Conservation (phyloP, 176 grass and related monocot species). For the Oryza punctata region DNA sequence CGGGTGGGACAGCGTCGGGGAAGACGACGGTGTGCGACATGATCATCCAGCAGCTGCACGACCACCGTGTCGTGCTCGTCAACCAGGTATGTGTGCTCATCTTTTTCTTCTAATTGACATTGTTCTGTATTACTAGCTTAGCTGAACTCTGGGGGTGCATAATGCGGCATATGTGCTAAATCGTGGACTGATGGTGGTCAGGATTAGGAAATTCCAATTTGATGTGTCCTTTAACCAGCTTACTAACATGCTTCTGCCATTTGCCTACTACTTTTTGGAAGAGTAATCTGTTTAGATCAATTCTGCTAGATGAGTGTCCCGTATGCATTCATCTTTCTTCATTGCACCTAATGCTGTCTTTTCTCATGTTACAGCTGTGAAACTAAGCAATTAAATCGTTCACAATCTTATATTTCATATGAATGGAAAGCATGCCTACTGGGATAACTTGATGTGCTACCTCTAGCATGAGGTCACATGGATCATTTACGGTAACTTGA, state of each 20-base stretch:
- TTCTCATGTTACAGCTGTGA: background rate
- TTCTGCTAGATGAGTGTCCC: too few relatives aligned
- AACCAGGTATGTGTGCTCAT: slow-evolving; percentile 55
- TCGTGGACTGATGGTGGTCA: background rate
- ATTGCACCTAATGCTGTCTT: background rate
- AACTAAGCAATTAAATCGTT: background rate
- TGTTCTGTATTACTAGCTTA: background rate
- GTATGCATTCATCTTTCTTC: too few relatives aligned
- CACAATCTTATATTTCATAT: background rate
- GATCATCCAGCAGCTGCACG: slow-evolving; percentile 99
- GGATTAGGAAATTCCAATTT: background rate
- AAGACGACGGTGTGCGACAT: slow-evolving; percentile 99
- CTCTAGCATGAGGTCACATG: background rate
- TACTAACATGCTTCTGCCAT: background rate
- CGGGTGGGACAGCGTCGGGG: slow-evolving; percentile 89
- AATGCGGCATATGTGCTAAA: background rate
- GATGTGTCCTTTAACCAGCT: background rate
- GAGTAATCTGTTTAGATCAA: background rate
- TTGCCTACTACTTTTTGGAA: background rate
- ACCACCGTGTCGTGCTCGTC: slow-evolving; percentile 92
- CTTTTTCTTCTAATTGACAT: background rate
- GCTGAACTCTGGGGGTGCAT: background rate
- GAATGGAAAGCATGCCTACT: background rate
- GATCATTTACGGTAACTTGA: background rate
- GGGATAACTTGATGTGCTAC: background rate